Evolutionary conservation across 140 eudicot genomes (phyloP), one percentile per base, ranked within the genome.

Genomic region (Cichorium intybus): DNA sequence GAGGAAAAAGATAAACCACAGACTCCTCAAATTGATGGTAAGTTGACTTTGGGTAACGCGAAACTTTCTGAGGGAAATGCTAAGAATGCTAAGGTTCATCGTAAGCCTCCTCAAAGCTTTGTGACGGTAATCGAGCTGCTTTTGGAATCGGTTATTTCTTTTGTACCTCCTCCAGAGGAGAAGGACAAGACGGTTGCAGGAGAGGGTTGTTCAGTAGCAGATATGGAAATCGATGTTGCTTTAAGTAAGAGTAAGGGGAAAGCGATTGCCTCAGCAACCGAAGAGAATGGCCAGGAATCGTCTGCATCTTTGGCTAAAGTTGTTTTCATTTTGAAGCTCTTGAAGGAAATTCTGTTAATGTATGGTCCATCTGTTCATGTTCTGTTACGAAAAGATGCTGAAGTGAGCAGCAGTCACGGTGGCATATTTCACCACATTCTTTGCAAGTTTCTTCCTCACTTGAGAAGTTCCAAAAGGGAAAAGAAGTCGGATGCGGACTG

Each of bases 381-480:
- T 68, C 76, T 94, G 57, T 72, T 93, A 20, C 82, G 99, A 46
- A 84, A 76, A 77, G 99, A 94, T 82, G 84, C 85, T 18, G 99
- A 93, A 64, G 66, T 88, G 27, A 79, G 88, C 82, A 77, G 91
- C 68, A 79, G 72, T 77, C 71, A 73, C 67, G 37, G 54, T 46
- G 86, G 99, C 52, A 80, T 89, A 60, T 89, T 94, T 60, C 87
- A 86, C 54, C 97, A 89, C 76, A 72, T 89, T 75, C 95, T 94
- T 33, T 80, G 83, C 69, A 80, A 81, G 18, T 89, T 94, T 72
- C 86, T 94, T 45, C 96, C 97, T 18, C 80, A 80, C 62, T 39
- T 73, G 11, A 81, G 76, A 75, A 76, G 35, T 60, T 66, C 82
- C 3, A 89, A 60, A 65, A 80, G 82, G 64, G 99, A 89, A 54